Evolutionary conservation across 306 rosid genomes (phyloP), one percentile per base, ranked within the genome.

Genomic region (Rosa rugosa): DNA sequence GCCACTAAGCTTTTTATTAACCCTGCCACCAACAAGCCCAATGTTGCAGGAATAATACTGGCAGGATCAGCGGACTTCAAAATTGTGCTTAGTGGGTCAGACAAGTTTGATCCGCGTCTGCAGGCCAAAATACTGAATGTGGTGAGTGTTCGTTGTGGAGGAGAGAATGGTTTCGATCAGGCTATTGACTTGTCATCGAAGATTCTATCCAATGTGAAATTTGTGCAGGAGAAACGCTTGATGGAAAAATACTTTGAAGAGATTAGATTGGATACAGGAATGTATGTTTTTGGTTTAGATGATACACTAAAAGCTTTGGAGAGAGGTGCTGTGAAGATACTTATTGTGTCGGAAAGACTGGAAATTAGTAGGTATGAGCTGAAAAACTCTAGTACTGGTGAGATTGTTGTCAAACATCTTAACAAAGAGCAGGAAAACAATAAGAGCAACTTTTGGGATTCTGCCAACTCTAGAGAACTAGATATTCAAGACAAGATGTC

Each of bases 391-490:
- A 62, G 9, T 31, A 62, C 38, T 27, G 20, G 41, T 31, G 68
- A 62, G 41, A 41, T 62, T 62, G 9, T 62, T 1, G 68, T 62
- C 40, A 62, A 62, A 14, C 41, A 62, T 27, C 41, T 62, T 27
- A 62, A 27, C 20, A 62, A 62, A 31, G 41, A 62, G 67, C 38
- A 62, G 41, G 68, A 62, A 6, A 25, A 13, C 18, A 16, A 27
- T 5, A 5, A 25, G 38, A 9, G 31, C 64, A 57, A 57, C 64
- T 57, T 57, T 9, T n/a, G 31, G 64, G 64, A 57, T 57, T 57
- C 64, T n/a, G 31, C 64, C 14, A 22, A 57, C 64, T 57, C 64
- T 31, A 57, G 64, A 57, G 68, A 62, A 62, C 68, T 62, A 62
- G 68, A 62, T 27, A 14, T 27, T 62, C 68, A 62, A 13, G 68